Base-by-base conservation (phyloP, 768 basidiomycete species). In the Roridomyces roridus region DNA sequence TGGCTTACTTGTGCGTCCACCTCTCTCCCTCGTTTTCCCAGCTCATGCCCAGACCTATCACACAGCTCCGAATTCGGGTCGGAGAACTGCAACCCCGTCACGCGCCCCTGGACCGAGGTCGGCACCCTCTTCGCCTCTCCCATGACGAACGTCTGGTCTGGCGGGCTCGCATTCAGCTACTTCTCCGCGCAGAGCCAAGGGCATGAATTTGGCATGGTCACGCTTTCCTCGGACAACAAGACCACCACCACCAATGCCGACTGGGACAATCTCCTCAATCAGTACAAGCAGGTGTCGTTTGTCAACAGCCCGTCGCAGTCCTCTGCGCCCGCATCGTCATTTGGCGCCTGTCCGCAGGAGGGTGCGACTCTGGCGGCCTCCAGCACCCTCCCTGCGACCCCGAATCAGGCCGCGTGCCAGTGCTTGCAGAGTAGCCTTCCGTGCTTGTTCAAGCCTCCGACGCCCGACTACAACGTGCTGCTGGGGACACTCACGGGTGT, bases 141-240 rank as follows among this genome's bases (percentile, higher is more conserved):
- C 7, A 92, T 95, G 84, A 81, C 86, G 18, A 72, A 85, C 51
- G 86, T 89, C 46, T 96, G 90, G 87, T 94, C 91, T 28, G 95
- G 95, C 59, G 94, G 92, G 48, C 63, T 96, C 49, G 94, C 94
- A 4, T 94, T 93, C 72, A 88, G 87, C 45, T 96, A 96, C 72
- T 95, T 96, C 83, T 89, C 91, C 2, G 92, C 92, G 18, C 43
- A 67, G n/a, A 88, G 87, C 62, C 83, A 79, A 8, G 76, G 80
- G 48, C 92, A 92, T 46, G 76, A 88, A 64, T 97, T 91, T 61
- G 95, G 95, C 23, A 90, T 96, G 80, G 89, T 92, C 58, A 92
- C 81, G 24, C 82, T 96, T 57, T 86, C 85, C 2, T 3, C 77
- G 3, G 88, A 91, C 66, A 81, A 81, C 55, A 80, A 65, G 42